Evolutionary conservation across 257 asterid species (phyloP), one percentile per base, ranked within the genome.

Genomic region (Coffea canephora): DNA sequence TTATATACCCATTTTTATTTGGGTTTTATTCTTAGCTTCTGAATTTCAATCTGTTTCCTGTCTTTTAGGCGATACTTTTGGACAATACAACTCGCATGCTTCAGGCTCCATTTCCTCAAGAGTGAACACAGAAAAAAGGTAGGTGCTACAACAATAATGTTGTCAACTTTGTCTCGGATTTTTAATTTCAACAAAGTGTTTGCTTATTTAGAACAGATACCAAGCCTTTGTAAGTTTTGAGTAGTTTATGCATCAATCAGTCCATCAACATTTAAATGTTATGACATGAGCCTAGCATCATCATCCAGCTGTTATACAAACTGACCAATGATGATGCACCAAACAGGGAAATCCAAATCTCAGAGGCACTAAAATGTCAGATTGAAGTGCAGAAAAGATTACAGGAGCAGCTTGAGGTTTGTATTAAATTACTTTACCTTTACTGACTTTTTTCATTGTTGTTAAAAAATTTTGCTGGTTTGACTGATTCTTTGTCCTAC

Each of bases 371-470:
- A 16, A 84, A 82, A 85, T 76, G 82, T 82, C 97, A 93, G 78
- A 86, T 91, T 80, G 97, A 91, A 84, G 98, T 89, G 74, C 96
- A 94, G 85, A 90, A 86, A 84, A 89, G 80, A 34, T 89, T 92
- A 62, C 92, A 89, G 16, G 95, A 94, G 69, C 98, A 94, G 77
- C 90, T 92, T 62, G 97, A 94, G 97, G 98, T 94, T 77, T 43
- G 52, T 31, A 67, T 34, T n/a, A 23, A 39, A n/a, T 27, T 5
- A 34, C 66, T 21, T 16, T 5, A 4, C 23, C 46, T 41, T 49
- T 7, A 0, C 9, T 8, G 21, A 48, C 45, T 11, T 25, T 61
- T 69, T 15, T 39, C 15, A 3, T 54, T 54, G 23, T 25, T 49
- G 31, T 52, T 14, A 55, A 66, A 48, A 16, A 55, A 43, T n/a